Evolutionary conservation across 805 yeast genomes (phyloP).

Genomic region (Lachancea cidri): DNA sequence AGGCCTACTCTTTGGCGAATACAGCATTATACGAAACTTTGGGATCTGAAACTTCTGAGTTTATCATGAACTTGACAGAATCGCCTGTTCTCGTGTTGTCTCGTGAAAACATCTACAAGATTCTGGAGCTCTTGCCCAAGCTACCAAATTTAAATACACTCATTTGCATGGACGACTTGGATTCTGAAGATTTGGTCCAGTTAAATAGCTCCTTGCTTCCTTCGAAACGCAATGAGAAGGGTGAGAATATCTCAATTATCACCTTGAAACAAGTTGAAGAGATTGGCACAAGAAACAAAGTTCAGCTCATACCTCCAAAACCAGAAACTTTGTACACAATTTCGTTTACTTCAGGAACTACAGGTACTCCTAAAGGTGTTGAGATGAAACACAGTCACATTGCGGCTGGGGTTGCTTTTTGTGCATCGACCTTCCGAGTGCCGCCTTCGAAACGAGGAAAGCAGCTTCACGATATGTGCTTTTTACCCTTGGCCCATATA

Average conservation of each 20-base stretch:
- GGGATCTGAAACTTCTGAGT: constrained; percentile 56
- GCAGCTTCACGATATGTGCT: constrained; percentile 36
- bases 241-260: constrained; percentile 37
- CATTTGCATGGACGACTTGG: constrained; percentile 50
- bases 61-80: constrained; percentile 56
- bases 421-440: constrained; percentile 33
- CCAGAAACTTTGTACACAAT: constrained; percentile 54
- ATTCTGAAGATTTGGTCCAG: constrained; percentile 30
- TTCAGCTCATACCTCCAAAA: constrained; percentile 42
- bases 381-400: constrained; percentile 48
- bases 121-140: constrained; percentile 42
- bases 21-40: constrained; percentile 54
- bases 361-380: constrained; percentile 73
- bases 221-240: constrained; percentile 24
- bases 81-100: constrained; percentile 58
- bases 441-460: constrained; percentile 20
- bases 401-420: constrained; percentile 44
- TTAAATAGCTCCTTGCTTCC: constrained; percentile 27
- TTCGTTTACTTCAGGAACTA: constrained; percentile 71
- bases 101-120: constrained; percentile 42
- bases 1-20: constrained; percentile 48
- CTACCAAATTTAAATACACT: constrained; percentile 44
- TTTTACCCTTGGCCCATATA: constrained; percentile 57
- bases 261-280: constrained; percentile 38
- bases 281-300: constrained; percentile 40